Evolutionary conservation across 176 grass and related monocot species (phyloP).

Genomic region (Musa itinerans): DNA sequence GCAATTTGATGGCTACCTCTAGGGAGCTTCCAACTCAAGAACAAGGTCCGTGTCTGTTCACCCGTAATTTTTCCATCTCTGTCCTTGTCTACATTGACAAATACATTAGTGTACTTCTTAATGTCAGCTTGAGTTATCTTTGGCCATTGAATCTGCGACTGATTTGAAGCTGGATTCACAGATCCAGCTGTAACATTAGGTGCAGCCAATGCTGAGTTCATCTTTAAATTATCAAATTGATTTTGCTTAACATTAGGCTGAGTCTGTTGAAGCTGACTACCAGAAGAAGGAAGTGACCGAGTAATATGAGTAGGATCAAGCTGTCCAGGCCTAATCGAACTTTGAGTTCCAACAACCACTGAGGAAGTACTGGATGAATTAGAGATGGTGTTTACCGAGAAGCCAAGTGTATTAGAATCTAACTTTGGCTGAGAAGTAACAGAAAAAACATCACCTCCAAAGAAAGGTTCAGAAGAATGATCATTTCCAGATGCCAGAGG

Average conservation of each 20-base stretch:
- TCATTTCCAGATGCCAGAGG: slow-evolving; percentile 69
- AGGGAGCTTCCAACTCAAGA: slow-evolving; percentile 98
- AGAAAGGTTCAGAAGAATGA: slow-evolving; percentile 38
- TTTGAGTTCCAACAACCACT: slow-evolving; percentile 39
- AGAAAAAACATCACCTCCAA: slow-evolving; percentile 64
- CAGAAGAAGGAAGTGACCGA: slow-evolving; percentile 17
- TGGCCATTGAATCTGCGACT: slow-evolving; percentile 48
- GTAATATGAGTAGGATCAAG: slow-evolving; percentile 47
- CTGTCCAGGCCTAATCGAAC: slow-evolving; percentile 41
- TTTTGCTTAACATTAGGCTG: slow-evolving; percentile 31
- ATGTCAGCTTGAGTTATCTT: slow-evolving; percentile 89
- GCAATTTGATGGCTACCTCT: slow-evolving; percentile 47
- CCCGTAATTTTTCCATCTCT: slow-evolving; percentile 99
- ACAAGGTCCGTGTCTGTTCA: slow-evolving; percentile 69
- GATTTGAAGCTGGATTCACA: slow-evolving; percentile 36
- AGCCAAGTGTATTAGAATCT: slow-evolving; percentile 18
- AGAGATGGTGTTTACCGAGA: slow-evolving; percentile 22
- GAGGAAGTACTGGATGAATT: slow-evolving; percentile 36
- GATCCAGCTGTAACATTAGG: slow-evolving; percentile 27
- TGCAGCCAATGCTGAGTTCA: slow-evolving; percentile 21
- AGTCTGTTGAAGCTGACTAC: slow-evolving; percentile 52
- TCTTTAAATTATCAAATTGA: slow-evolving; percentile 9
- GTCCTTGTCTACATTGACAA: slow-evolving; percentile 79
- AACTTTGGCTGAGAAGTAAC: slow-evolving; percentile 49
- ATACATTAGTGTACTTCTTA: slow-evolving; percentile 93